These are phyloP conservation scores for Excoecaria agallocha DNA, from an alignment of 345 rosid genomes.

Conservation along the genomic window DNA sequence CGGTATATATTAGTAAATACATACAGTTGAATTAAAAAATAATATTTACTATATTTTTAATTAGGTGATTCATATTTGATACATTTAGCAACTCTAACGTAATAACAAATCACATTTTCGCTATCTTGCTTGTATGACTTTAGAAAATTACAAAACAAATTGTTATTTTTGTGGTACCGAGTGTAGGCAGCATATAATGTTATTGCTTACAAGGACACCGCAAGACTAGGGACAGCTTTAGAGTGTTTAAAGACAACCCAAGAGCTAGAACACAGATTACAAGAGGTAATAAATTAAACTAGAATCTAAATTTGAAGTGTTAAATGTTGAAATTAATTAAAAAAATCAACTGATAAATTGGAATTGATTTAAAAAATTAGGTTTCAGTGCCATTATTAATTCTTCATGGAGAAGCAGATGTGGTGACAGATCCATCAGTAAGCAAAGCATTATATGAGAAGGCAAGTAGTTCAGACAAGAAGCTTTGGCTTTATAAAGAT, in stretches of 20 bases:
- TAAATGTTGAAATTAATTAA: too few species aligned
- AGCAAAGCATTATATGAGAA: constrained; percentile 74
- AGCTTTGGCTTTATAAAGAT: constrained; percentile 58
- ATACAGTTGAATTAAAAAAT: too few species aligned
- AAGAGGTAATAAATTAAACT: constrained; percentile 40
- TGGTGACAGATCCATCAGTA: constrained; percentile 80
- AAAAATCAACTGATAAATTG: too few species aligned
- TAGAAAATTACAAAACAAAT: too few species aligned
- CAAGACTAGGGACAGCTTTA: constrained; percentile 69
- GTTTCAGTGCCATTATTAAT: constrained; percentile 74
- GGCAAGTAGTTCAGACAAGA: constrained; percentile 80
- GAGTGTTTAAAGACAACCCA: constrained; percentile 72
- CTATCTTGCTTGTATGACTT: too few species aligned
- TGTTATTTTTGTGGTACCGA: not conserved
- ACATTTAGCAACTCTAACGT: too few species aligned
- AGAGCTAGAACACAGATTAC: constrained; percentile 61
- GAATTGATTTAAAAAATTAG: constrained; percentile 24
- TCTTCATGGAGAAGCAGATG: constrained; percentile 82
- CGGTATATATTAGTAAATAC: too few species aligned
- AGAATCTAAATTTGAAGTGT: too few species aligned
- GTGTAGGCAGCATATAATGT: constrained; percentile 73
- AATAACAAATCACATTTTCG: too few species aligned
- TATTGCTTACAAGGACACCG: constrained; percentile 74
- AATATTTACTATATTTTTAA: too few species aligned
- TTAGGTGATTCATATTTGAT: too few species aligned